Percentiles rank a stretch among this genome's conserved stretches.
phyloP scores from a whole-genome alignment of 2,329 filamentous ascomycete species.

The Penicillium sp. region DNA sequence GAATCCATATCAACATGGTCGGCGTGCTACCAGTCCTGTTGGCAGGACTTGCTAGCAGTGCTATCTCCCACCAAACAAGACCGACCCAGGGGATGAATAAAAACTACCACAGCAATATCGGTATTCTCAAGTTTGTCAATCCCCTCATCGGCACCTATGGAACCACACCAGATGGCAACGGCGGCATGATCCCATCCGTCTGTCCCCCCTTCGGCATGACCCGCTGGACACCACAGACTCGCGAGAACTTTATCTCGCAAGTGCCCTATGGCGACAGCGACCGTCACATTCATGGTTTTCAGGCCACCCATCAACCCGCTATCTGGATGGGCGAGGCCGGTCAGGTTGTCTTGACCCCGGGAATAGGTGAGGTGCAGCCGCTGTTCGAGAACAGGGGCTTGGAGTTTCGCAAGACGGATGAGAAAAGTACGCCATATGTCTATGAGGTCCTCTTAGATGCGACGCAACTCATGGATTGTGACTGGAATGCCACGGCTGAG shows the following conservation, averaged over 20 bases:
- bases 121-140: constrained; percentile 22
- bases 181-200: constrained; percentile 27
- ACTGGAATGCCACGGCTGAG: constrained; percentile 40
- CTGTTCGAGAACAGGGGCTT: constrained; percentile 46
- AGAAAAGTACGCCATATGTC: constrained; percentile 48
- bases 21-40: too few species aligned
- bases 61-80: constrained; percentile 2
- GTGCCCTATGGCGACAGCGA: constrained; percentile 50
- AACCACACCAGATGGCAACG: constrained; percentile 20
- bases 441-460: constrained; percentile 48
- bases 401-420: constrained; percentile 45
- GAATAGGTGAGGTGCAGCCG: constrained; percentile 33
- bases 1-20: too few species aligned
- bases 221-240: constrained; percentile 52
- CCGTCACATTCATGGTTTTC: constrained; percentile 48
- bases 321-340: constrained; percentile 56
- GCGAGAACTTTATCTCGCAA: constrained; percentile 52
- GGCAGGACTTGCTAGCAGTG: not conserved
- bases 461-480: constrained; percentile 31
- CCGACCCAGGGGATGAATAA: not conserved
- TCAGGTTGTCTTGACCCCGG: constrained; percentile 46
- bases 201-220: constrained; percentile 47
- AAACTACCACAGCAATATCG: constrained; percentile 12
- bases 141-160: constrained; percentile 25
- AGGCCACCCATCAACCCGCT: constrained; percentile 52